Conservation (phyloP, 2,329 filamentous ascomycete genomes). For the Orbilia javanica region DNA sequence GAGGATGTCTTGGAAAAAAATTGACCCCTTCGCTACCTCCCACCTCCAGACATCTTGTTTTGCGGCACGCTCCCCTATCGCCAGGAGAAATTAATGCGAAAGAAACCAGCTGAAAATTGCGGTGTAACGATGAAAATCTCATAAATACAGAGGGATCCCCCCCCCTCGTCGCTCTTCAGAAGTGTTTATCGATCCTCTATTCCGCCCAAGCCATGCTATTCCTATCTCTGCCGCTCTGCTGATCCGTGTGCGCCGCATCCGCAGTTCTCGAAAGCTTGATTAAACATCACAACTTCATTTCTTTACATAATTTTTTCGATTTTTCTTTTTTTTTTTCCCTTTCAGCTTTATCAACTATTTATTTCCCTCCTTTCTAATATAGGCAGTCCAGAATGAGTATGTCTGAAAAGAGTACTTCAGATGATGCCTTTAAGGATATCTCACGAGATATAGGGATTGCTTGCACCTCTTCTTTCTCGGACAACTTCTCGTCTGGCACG, state of each 20-base stretch:
- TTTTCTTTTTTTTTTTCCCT: not conserved
- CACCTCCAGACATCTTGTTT: conserved; percentile 38
- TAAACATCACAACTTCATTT: conserved; percentile 19
- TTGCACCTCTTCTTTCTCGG: conserved; percentile 49
- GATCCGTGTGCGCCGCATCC: conserved; percentile 40
- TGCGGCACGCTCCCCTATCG: conserved; percentile 26
- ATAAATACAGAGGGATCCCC: conserved; percentile 51
- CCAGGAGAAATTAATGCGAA: conserved; percentile 30
- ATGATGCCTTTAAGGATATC: conserved; percentile 49
- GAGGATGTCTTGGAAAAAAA: conserved; percentile 57
- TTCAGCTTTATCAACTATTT: not conserved
- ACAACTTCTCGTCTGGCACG: conserved; percentile 57
- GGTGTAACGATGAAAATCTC: conserved; percentile 43
- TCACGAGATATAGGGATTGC: conserved; percentile 51
- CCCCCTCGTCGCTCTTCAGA: conserved; percentile 18
- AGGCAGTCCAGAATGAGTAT: conserved; percentile 16
- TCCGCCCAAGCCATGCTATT: conserved; percentile 46
- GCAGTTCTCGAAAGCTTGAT: conserved; percentile 21
- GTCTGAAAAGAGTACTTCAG: conserved; percentile 42
- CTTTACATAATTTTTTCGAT: conserved; percentile 5
- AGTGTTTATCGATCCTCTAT: conserved; percentile 9
- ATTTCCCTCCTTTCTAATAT: conserved; percentile 19
- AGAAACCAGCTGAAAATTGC: conserved; percentile 9
- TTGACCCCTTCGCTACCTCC: conserved; percentile 45
- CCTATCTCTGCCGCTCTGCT: conserved; percentile 36